These are phyloP conservation scores for Melanomma pulvis-pyrius DNA, from an alignment of 495 filamentous ascomycete genomes.

Conservation along the genomic window DNA sequence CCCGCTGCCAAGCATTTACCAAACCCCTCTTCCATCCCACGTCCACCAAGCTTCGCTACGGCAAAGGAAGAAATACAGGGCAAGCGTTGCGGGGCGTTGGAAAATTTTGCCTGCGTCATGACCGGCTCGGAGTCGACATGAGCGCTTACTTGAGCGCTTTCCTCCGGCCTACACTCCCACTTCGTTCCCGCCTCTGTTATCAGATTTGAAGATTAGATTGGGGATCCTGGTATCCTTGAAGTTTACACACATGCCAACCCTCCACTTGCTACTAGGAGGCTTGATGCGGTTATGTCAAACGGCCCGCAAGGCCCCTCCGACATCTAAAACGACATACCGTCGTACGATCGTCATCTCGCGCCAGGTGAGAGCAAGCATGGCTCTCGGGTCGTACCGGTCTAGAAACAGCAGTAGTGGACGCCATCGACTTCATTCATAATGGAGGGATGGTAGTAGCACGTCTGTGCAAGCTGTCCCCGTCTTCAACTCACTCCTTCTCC, in stretches of 20 bases:
- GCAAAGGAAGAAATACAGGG: not conserved
- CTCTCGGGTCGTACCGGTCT: not conserved
- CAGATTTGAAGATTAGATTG: conserved; percentile 10
- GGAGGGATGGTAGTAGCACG: not conserved
- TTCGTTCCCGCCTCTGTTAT: not conserved
- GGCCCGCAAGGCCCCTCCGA: not conserved
- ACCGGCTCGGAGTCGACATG: not conserved
- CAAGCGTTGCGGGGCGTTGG: conserved; percentile 8
- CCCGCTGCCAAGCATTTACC: not conserved
- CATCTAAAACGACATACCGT: not conserved
- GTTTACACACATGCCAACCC: not conserved
- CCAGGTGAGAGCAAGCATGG: not conserved
- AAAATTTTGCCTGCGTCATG: conserved; percentile 17
- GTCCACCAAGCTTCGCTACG: conserved; percentile 7
- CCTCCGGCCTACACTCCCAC: not conserved
- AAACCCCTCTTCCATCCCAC: not conserved
- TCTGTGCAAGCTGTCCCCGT: not conserved
- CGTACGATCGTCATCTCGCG: conserved; percentile 1
- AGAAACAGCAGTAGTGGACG: conserved; percentile 6
- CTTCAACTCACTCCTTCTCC: not conserved
- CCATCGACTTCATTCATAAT: conserved; percentile 12
- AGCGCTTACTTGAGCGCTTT: not conserved
- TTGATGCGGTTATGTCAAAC: not conserved
- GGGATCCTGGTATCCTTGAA: conserved; percentile 3
- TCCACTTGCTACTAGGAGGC: not conserved